Conservation (phyloP, 768 basidiomycete genomes). For the Pluteus cervinus region DNA sequence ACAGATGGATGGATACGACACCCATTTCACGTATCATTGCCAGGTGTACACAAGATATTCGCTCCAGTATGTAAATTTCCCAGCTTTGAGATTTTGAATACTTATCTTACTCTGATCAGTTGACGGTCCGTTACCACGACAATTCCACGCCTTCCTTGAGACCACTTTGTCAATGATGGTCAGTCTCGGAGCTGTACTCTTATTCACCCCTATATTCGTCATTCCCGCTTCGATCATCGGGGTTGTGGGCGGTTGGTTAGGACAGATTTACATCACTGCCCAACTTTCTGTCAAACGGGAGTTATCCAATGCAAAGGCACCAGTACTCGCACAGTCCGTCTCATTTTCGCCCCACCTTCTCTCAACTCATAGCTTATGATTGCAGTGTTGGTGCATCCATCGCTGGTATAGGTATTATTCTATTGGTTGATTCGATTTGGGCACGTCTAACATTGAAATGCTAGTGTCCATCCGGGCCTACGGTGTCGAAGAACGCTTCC, state of each 20-base stretch:
- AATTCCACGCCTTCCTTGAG: slow-evolving; percentile 21
- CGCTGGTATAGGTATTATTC: slow-evolving; percentile 40
- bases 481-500: slow-evolving; percentile 46
- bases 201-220: slow-evolving; percentile 36
- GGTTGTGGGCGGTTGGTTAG: slow-evolving; percentile 33
- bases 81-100: slow-evolving; percentile 30
- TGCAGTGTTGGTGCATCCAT: slow-evolving; percentile 46
- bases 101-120: slow-evolving; percentile 39
- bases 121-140: slow-evolving; percentile 34
- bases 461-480: slow-evolving; percentile 58
- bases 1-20: slow-evolving; percentile 35
- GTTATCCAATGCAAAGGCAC: slow-evolving; percentile 31
- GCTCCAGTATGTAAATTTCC: slow-evolving; percentile 24
- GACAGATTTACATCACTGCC: slow-evolving; percentile 34
- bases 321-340: slow-evolving; percentile 36
- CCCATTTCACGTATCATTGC: slow-evolving; percentile 43
- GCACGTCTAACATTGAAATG: not conserved
- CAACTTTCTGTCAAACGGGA: slow-evolving; percentile 40
- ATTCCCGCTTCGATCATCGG: slow-evolving; percentile 35
- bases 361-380: no score
- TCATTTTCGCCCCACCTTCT: slow-evolving; percentile 20
- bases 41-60: slow-evolving; percentile 53
- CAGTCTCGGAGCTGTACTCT: slow-evolving; percentile 33
- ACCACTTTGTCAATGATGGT: slow-evolving; percentile 26
- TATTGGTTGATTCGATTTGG: not conserved